Conservation (phyloP, 1,139 yeast genomes). For the Debaryomyces psychrophilus region DNA sequence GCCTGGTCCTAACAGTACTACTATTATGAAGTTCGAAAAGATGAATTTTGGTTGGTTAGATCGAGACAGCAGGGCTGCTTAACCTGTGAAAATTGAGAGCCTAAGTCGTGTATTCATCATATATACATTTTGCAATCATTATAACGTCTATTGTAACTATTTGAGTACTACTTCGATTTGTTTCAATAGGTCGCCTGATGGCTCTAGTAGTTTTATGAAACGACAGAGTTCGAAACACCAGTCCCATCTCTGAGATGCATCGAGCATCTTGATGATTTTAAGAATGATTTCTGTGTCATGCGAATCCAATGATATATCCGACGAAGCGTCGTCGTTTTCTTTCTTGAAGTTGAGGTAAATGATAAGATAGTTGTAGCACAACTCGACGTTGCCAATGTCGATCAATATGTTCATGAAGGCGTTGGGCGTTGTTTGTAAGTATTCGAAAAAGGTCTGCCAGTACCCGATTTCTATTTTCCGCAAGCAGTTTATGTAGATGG, state of each 20-base stretch:
- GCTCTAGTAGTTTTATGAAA: slow-evolving; percentile 46
- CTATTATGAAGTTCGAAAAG: slow-evolving; percentile 18
- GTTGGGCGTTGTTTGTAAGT: slow-evolving; percentile 40
- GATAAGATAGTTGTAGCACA: slow-evolving; percentile 47
- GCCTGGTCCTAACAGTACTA: neutral
- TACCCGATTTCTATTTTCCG: slow-evolving; percentile 47
- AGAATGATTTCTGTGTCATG: slow-evolving; percentile 39
- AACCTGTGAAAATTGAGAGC: neutral
- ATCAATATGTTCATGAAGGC: slow-evolving; percentile 44
- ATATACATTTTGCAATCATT: slow-evolving; percentile 6
- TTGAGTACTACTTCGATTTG: slow-evolving; percentile 17
- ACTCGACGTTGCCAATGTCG: slow-evolving; percentile 37
- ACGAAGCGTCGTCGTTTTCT: slow-evolving; percentile 28
- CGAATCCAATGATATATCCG: slow-evolving; percentile 24
- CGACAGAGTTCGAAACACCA: slow-evolving; percentile 52
- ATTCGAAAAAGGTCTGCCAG: slow-evolving; percentile 43
- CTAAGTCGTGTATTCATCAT: neutral
- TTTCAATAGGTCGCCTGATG: slow-evolving; percentile 34
- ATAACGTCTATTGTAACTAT: slow-evolving; percentile 2
- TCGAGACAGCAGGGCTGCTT: slow-evolving; percentile 9
- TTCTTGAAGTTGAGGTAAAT: slow-evolving; percentile 46
- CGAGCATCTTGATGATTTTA: slow-evolving; percentile 39
- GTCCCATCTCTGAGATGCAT: slow-evolving; percentile 40
- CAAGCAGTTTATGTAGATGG: slow-evolving; percentile 45
- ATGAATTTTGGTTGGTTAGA: slow-evolving; percentile 33